Evolutionary conservation across 495 filamentous ascomycete genomes (phyloP).

Genomic region (Penicillium chermesinum): DNA sequence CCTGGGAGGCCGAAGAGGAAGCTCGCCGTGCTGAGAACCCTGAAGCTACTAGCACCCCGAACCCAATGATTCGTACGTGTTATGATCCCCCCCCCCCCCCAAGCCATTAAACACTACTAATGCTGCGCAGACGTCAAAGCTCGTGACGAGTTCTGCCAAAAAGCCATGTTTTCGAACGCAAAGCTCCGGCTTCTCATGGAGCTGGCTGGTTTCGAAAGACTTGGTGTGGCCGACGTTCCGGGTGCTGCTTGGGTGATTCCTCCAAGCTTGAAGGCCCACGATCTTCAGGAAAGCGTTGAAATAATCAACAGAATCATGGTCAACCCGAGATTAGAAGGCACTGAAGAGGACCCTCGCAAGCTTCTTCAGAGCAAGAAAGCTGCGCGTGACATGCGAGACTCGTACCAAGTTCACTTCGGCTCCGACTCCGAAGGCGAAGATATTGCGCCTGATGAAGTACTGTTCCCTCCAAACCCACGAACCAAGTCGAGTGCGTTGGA

Average conservation of each 20-base stretch:
- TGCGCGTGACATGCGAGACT: constrained; percentile 30
- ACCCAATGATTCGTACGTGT: constrained; percentile 40
- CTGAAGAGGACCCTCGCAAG: constrained; percentile 61
- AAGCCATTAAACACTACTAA: constrained; percentile 21
- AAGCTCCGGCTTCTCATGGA: constrained; percentile 83
- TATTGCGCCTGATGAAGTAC: constrained; percentile 53
- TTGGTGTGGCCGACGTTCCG: constrained; percentile 63
- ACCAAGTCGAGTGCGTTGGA: constrained; percentile 44
- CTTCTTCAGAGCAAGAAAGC: constrained; percentile 67
- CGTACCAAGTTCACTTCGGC: constrained; percentile 47
- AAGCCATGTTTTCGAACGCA: constrained; percentile 82
- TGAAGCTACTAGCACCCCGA: constrained; percentile 32
- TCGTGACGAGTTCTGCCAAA: constrained; percentile 60
- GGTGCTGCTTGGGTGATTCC: constrained; percentile 80
- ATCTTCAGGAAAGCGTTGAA: constrained; percentile 56
- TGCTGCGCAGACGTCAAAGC: constrained; percentile 53
- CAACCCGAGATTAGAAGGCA: constrained; percentile 66
- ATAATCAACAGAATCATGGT: constrained; percentile 68
- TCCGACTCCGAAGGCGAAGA: constrained; percentile 59
- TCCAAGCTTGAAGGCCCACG: constrained; percentile 52
- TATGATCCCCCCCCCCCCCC: not conserved
- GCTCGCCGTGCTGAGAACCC: constrained; percentile 46
- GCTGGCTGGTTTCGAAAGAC: constrained; percentile 63
- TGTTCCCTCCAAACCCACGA: constrained; percentile 58
- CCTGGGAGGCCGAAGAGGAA: constrained; percentile 69